A percentile compares a stretch with the other conserved stretches of the same genome.
Evolutionary conservation across 2,329 filamentous ascomycete genomes (phyloP).

Genomic region (Graphilbum fragrans): DNA sequence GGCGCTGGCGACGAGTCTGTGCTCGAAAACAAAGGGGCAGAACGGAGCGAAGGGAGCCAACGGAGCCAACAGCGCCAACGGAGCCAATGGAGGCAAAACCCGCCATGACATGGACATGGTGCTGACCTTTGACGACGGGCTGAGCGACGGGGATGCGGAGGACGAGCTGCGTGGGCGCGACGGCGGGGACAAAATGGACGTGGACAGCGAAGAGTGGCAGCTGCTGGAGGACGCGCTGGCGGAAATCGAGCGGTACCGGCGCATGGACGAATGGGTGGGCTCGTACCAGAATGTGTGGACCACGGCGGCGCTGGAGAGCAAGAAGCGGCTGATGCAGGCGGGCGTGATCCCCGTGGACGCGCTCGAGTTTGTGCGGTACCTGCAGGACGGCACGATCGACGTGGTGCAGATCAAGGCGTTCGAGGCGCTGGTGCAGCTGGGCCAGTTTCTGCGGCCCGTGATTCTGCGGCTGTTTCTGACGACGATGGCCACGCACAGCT

Average conservation of each 20-base stretch:
- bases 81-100: not conserved
- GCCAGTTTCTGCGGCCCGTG: conserved; percentile 40
- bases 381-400: conserved; percentile 52
- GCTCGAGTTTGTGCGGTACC: conserved; percentile 49
- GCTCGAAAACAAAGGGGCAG: conserved; percentile 10
- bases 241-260: conserved; percentile 54
- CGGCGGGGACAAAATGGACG: conserved; percentile 20
- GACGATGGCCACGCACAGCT: conserved; percentile 48
- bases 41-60: not conserved
- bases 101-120: conserved; percentile 11
- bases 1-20: conserved; percentile 48
- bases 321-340: conserved; percentile 51
- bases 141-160: conserved; percentile 8
- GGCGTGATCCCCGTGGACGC: conserved; percentile 42
- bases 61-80: not conserved
- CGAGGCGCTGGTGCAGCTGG: conserved; percentile 51
- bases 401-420: conserved; percentile 54
- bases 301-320: conserved; percentile 47
- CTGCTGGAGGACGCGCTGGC: conserved; percentile 43
- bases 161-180: conserved; percentile 18
- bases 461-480: conserved; percentile 46
- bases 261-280: conserved; percentile 56
- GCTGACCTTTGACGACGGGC: conserved; percentile 22
- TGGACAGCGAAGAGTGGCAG: conserved; percentile 20
- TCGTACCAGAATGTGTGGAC: conserved; percentile 60